Percentiles rank a stretch among this genome's conserved stretches.
phyloP scores from a whole-genome alignment of 163 green algal species.

The Volvox carteri region DNA sequence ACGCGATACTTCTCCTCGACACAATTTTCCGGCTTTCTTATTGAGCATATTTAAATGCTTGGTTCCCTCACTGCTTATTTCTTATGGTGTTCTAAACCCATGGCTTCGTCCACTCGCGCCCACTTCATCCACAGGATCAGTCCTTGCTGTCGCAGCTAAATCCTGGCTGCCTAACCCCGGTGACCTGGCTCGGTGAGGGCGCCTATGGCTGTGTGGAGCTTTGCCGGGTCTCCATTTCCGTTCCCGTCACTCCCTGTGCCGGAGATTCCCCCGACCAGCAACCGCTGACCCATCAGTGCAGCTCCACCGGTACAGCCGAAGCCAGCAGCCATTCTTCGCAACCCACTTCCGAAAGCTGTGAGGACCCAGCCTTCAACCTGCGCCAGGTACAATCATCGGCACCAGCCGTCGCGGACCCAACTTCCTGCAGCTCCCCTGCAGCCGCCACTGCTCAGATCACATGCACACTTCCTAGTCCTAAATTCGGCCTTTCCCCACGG shows the following conservation, averaged over 20 bases:
- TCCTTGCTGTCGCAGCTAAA: neutral
- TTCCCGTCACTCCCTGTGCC: neutral
- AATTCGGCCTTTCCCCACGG: neutral
- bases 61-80: neutral
- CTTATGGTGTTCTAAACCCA: too few species aligned
- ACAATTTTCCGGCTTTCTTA: too few species aligned
- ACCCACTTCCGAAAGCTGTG: neutral
- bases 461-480: neutral
- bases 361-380: neutral
- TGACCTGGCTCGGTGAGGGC: constrained; percentile 22
- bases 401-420: neutral
- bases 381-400: too few species aligned
- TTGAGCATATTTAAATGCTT: too few species aligned
- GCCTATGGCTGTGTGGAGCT: constrained; percentile 51
- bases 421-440: too few species aligned
- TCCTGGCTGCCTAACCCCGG: neutral
- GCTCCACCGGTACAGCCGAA: neutral
- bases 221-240: constrained; percentile 4
- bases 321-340: neutral
- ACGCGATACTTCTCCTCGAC: neutral
- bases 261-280: neutral
- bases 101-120: neutral
- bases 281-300: neutral
- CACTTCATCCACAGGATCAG: constrained; percentile 32
- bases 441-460: neutral